phyloP scores from a whole-genome alignment of 208 protist genomes.

The Leishmania arabica region DNA sequence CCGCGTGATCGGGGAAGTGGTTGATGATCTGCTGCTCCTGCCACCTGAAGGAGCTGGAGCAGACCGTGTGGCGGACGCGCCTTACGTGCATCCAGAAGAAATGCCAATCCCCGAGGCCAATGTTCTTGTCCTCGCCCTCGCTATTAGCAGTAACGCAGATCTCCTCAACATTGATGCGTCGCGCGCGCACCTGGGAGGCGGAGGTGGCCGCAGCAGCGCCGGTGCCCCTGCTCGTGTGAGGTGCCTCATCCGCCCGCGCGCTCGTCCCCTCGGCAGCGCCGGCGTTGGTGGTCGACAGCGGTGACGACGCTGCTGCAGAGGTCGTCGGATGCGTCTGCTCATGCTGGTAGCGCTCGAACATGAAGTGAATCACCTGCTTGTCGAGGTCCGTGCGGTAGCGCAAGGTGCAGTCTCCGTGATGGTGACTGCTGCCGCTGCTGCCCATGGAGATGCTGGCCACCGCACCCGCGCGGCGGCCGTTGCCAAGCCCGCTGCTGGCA shows the following conservation, averaged over 20 bases:
- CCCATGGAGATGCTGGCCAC: not conserved
- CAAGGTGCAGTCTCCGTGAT: conserved; percentile 31
- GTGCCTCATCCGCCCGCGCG: not conserved
- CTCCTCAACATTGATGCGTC: conserved; percentile 41
- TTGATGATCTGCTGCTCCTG: conserved; percentile 94
- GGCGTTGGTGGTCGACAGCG: not conserved
- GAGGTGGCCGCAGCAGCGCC: not conserved
- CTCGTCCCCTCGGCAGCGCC: not conserved
- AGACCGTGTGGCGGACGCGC: conserved; percentile 73
- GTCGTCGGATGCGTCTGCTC: conserved; percentile 33
- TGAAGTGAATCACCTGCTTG: conserved; percentile 87
- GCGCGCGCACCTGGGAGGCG: conserved; percentile 2
- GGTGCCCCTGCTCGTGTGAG: not conserved
- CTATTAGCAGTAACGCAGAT: conserved; percentile 41
- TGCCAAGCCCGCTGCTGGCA: not conserved
- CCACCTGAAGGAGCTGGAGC: conserved; percentile 67
- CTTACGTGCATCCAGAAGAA: conserved; percentile 91
- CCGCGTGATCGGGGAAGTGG: conserved; percentile 98
- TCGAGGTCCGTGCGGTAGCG: conserved; percentile 86
- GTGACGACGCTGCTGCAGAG: not conserved
- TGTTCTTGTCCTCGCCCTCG: conserved; percentile 39
- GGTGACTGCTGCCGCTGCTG: conserved; percentile 8
- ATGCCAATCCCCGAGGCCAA: conserved; percentile 82
- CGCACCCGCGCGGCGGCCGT: not conserved
- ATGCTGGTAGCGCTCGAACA: conserved; percentile 63